Conservation (phyloP, 2,329 filamentous ascomycete species). For the Zalaria sp. region DNA sequence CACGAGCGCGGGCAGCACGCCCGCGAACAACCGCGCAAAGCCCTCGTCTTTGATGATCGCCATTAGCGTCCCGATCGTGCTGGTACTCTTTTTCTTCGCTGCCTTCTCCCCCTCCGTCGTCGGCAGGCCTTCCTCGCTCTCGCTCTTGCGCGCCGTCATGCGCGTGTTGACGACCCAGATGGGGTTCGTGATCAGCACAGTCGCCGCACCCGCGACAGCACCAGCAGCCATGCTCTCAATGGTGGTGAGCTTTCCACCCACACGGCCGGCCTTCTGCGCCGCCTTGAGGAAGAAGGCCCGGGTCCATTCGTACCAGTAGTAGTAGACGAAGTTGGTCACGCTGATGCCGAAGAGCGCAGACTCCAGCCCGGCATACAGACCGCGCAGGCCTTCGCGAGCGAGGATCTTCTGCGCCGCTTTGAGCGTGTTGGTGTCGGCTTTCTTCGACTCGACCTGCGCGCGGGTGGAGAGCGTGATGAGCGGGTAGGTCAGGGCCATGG, state of each 20-base stretch:
- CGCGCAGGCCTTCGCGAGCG: slow-evolving; percentile 75
- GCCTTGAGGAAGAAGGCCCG: slow-evolving; percentile 44
- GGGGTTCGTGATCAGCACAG: slow-evolving; percentile 90
- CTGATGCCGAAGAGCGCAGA: slow-evolving; percentile 94
- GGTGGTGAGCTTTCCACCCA: slow-evolving; percentile 54
- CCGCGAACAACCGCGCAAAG: slow-evolving; percentile 70
- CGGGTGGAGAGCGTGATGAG: slow-evolving; percentile 95
- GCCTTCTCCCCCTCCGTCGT: slow-evolving; percentile 24
- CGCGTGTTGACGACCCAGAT: slow-evolving; percentile 99
- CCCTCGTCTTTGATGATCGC: slow-evolving; percentile 74
- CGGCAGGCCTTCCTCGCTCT: slow-evolving; percentile 25
- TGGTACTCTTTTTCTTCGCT: slow-evolving; percentile 40
- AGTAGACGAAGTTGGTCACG: slow-evolving; percentile 99
- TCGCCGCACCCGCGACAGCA: slow-evolving; percentile 83
- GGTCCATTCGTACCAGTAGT: slow-evolving; percentile 99
- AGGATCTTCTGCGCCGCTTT: slow-evolving; percentile 76
- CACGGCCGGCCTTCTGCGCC: slow-evolving; percentile 4
- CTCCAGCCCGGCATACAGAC: slow-evolving; percentile 85
- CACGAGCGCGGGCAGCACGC: slow-evolving; percentile 82
- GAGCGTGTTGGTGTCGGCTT: slow-evolving; percentile 71
- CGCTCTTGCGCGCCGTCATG: slow-evolving; percentile 80
- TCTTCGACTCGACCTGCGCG: slow-evolving; percentile 93
- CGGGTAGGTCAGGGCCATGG: slow-evolving; percentile 95
- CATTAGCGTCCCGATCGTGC: slow-evolving; percentile 69
- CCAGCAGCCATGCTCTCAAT: slow-evolving; percentile 91